Conservation (phyloP, 495 filamentous ascomycete species). For the Neurospora intermedia region DNA sequence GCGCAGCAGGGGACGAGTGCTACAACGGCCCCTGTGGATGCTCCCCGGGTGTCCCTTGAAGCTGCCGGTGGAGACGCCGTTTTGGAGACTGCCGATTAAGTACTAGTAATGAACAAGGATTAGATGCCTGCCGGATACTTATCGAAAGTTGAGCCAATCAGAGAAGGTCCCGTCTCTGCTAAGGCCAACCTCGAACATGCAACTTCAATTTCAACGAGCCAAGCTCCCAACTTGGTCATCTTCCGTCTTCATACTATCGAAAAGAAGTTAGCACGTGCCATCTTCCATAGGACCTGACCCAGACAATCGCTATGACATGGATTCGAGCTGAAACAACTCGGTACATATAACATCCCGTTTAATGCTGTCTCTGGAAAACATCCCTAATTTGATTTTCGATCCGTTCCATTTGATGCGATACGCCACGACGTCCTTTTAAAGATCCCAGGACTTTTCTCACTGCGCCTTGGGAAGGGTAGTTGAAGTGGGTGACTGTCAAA, state of each 20-base stretch:
- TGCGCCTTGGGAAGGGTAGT: slow-evolving; percentile 25
- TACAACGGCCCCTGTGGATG: neutral
- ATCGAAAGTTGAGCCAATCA: neutral
- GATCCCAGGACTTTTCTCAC: neutral
- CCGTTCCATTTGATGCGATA: neutral
- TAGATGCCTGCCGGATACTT: neutral
- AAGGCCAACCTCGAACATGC: neutral
- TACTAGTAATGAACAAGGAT: neutral
- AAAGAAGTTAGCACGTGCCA: neutral
- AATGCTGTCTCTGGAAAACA: neutral
- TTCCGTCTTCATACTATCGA: neutral
- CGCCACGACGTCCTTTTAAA: neutral
- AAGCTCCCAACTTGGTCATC: neutral
- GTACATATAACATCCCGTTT: neutral
- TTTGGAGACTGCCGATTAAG: neutral
- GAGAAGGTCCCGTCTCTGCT: neutral
- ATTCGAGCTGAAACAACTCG: neutral
- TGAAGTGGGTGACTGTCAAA: slow-evolving; percentile 31
- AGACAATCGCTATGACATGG: neutral
- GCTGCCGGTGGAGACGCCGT: neutral
- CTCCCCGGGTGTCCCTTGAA: neutral
- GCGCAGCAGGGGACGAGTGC: neutral
- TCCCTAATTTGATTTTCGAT: neutral
- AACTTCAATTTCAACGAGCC: neutral
- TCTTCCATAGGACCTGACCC: neutral